Percentiles rank a stretch among this genome's conserved stretches.
phyloP scores from a whole-genome alignment of 2,329 filamentous ascomycete genomes.

The Epichloe amarillans region DNA sequence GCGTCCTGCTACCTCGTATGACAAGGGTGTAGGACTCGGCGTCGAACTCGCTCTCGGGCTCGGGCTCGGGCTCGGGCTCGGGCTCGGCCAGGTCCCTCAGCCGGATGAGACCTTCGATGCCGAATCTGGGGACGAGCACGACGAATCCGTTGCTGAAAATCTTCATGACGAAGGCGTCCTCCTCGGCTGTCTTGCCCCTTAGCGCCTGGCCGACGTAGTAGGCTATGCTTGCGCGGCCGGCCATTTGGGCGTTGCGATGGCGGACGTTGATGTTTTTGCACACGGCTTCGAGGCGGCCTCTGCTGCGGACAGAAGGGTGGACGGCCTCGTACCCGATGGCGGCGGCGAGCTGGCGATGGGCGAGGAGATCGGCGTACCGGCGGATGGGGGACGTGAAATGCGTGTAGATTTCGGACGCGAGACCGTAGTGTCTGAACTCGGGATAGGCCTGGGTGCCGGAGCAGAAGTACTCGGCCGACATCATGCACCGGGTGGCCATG shows the following conservation, averaged over 20 bases:
- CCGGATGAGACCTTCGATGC: conserved; percentile 84
- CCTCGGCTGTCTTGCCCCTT: conserved; percentile 60
- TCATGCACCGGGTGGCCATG: conserved; percentile 97
- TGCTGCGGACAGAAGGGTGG: conserved; percentile 68
- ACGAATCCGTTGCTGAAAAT: conserved; percentile 97
- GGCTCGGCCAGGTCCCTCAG: conserved; percentile 68
- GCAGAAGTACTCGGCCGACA: conserved; percentile 96
- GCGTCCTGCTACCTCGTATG: conserved; percentile 39
- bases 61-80: conserved; percentile 62
- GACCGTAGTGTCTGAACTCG: conserved; percentile 93
- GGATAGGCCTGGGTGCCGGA: conserved; percentile 84
- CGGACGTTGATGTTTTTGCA: conserved; percentile 98
- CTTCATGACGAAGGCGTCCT: conserved; percentile 93
- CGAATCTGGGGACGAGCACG: conserved; percentile 88
- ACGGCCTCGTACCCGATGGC: conserved; percentile 86
- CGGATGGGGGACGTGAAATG: conserved; percentile 97
- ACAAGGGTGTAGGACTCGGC: conserved; percentile 69
- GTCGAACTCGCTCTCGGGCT: conserved; percentile 73
- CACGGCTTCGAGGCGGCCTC: conserved; percentile 76
- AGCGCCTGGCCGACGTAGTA: conserved; percentile 97
- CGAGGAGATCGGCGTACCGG: conserved; percentile 91
- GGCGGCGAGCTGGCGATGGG: conserved; percentile 85
- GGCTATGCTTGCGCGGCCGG: conserved; percentile 83
- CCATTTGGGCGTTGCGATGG: conserved; percentile 93
- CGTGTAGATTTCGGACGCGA: conserved; percentile 94